phyloP scores from a whole-genome alignment of 2,329 filamentous ascomycete genomes.

The Diaporthe caulivora region DNA sequence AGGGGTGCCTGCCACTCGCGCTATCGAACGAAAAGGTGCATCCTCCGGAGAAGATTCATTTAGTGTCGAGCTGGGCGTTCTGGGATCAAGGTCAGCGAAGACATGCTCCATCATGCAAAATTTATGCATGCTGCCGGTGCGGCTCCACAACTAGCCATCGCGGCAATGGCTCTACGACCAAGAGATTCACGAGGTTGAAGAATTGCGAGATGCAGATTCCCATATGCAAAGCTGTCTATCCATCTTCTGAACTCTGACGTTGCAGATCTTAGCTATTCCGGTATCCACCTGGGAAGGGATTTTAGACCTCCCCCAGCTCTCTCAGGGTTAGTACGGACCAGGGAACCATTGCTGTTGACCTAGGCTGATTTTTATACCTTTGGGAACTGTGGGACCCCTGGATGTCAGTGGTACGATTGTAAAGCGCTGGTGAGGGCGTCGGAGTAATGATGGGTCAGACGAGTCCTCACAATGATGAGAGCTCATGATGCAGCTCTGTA shows the following conservation, averaged over 20 bases:
- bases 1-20: neutral
- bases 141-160: neutral
- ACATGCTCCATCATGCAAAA: neutral
- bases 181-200: neutral
- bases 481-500: neutral
- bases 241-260: neutral
- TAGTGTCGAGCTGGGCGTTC: slow-evolving; percentile 7
- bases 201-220: neutral
- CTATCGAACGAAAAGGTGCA: slow-evolving; percentile 23
- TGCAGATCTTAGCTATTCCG: neutral
- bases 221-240: neutral
- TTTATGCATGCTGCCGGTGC: neutral
- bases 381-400: too few species aligned
- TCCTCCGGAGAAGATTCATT: slow-evolving; percentile 4
- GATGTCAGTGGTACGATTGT: too few species aligned
- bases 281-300: too few species aligned
- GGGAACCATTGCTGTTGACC: too few species aligned
- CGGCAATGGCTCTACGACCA: neutral
- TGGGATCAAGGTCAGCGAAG: slow-evolving; percentile 7
- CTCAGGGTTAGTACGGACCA: too few species aligned
- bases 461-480: neutral
- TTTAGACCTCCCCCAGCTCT: too few species aligned
- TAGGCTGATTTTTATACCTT: too few species aligned
- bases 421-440: too few species aligned
- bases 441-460: too few species aligned